Conservation (phyloP, 352 stramenopile genomes). For the Pythium aristosporum region DNA sequence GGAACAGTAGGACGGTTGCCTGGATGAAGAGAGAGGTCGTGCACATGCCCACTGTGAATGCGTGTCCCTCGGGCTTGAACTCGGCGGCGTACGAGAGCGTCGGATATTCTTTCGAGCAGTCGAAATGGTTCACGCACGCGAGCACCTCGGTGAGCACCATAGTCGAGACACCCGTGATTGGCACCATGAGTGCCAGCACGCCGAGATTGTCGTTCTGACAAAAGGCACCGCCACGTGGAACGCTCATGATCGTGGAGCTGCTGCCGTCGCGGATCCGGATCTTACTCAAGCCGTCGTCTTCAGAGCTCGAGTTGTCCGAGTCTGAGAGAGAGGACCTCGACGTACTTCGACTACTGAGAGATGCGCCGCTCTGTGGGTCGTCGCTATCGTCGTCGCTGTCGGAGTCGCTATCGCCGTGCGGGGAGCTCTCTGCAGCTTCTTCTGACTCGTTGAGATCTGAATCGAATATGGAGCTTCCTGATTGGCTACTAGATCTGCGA, state of each 20-base stretch:
- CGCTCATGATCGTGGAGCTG: neutral
- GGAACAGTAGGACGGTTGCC: conserved; percentile 51
- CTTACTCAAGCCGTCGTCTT: neutral
- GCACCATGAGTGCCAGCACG: conserved; percentile 69
- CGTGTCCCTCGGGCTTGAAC: conserved; percentile 64
- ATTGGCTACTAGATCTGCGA: conserved; percentile 17
- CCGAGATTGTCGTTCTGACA: conserved; percentile 54
- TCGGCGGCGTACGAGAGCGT: conserved; percentile 85
- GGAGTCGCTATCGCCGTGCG: conserved; percentile 9
- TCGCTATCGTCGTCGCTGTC: conserved; percentile 18
- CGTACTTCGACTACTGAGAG: conserved; percentile 11
- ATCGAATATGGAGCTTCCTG: conserved; percentile 15
- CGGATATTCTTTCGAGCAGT: conserved; percentile 68
- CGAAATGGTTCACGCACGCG: conserved; percentile 72
- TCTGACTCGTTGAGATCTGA: conserved; percentile 25
- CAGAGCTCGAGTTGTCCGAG: conserved; percentile 9
- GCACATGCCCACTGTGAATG: conserved; percentile 79
- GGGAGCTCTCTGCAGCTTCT: conserved; percentile 1
- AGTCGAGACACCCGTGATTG: conserved; percentile 63
- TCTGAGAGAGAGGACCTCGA: conserved; percentile 16
- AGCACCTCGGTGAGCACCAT: conserved; percentile 73
- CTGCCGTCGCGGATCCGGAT: neutral
- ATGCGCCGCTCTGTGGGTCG: neutral
- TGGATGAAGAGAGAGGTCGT: conserved; percentile 77
- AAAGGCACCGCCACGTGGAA: neutral